Evolutionary conservation across 805 yeast genomes (phyloP), one percentile per base, ranked within the genome.

Genomic region (Ogataea pignaliae): DNA sequence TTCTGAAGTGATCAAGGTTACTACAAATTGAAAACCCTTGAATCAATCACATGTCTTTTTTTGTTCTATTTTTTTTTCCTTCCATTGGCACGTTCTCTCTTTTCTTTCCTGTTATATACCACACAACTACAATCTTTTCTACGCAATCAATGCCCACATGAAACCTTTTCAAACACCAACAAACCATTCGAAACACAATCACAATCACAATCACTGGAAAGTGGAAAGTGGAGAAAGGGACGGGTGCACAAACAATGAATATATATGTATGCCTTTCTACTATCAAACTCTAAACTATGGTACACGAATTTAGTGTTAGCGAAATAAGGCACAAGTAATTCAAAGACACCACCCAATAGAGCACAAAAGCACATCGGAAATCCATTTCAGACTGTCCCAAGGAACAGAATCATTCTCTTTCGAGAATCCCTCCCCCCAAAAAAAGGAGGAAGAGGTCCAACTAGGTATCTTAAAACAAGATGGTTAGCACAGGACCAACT

Each of bases 221-320:
- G n/a, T n/a, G n/a, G n/a, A n/a, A n/a, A n/a, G n/a, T n/a, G n/a
- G n/a, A n/a, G n/a, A n/a, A n/a, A n/a, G n/a, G n/a, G n/a, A 30
- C 13, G 14, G 13, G 6, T n/a, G 18, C 10, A 15, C 16, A 33
- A 10, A 15, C 12, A n/a, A 33, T 33, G n/a, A 33, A 38, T 26
- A 16, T 13, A 36, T 37, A 55, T 63, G 64, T 63, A 54, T 56
- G 62, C 66, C 64, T 51, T 56, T 53, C 66, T 63, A 63, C 68
- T 63, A 63, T 63, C 68, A 63, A 63, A 63, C 68, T 61, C 68
- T 60, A 63, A 56, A 57, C 53, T 63, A 63, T 59, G 54, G 59
- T 34, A 34, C 18, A 45, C 40, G 54, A 60, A 54, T 51, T 47
- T 60, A 63, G 68, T 61, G 68, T 63, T 63, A 63, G 68, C 68